These are phyloP conservation scores for Hygrophorus russula DNA, from an alignment of 768 basidiomycete species.

Conservation along the genomic window DNA sequence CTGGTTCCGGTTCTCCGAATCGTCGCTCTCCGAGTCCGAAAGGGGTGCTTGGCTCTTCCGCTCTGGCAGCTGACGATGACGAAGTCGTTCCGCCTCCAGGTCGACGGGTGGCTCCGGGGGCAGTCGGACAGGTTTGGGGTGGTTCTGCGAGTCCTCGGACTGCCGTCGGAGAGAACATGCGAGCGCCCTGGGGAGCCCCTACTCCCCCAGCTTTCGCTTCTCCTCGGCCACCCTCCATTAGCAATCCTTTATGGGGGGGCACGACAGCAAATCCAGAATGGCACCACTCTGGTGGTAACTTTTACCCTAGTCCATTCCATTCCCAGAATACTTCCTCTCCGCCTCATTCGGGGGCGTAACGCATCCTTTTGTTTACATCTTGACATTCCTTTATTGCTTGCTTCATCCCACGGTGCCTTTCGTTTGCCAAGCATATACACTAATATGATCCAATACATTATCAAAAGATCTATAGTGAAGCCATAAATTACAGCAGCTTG, in stretches of 20 bases:
- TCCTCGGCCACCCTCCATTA: conserved; percentile 12
- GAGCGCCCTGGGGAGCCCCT: conserved; percentile 37
- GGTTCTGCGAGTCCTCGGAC: conserved; percentile 32
- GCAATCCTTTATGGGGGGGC: conserved; percentile 30
- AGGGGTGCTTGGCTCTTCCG: conserved; percentile 64
- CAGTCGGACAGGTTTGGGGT: conserved; percentile 40
- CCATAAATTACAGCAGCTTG: conserved; percentile 57
- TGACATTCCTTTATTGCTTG: conserved; percentile 1
- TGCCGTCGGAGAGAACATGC: conserved; percentile 22
- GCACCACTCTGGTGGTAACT: conserved; percentile 34
- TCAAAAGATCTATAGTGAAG: background rate
- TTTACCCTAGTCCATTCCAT: conserved; percentile 37
- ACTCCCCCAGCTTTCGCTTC: conserved; percentile 18
- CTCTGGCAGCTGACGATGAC: conserved; percentile 70
- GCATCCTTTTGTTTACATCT: background rate
- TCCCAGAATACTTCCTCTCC: conserved; percentile 40
- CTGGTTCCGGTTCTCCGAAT: conserved; percentile 50
- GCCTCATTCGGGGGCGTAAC: conserved; percentile 20
- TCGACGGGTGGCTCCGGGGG: conserved; percentile 27
- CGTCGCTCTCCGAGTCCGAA: conserved; percentile 45
- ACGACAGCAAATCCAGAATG: conserved; percentile 27
- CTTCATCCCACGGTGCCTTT: background rate
- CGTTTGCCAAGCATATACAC: conserved; percentile 2
- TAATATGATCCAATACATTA: conserved; percentile 5
- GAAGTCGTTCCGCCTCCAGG: conserved; percentile 51